Conservation (phyloP, 352 stramenopile genomes). For the Pythium brachiatum region DNA sequence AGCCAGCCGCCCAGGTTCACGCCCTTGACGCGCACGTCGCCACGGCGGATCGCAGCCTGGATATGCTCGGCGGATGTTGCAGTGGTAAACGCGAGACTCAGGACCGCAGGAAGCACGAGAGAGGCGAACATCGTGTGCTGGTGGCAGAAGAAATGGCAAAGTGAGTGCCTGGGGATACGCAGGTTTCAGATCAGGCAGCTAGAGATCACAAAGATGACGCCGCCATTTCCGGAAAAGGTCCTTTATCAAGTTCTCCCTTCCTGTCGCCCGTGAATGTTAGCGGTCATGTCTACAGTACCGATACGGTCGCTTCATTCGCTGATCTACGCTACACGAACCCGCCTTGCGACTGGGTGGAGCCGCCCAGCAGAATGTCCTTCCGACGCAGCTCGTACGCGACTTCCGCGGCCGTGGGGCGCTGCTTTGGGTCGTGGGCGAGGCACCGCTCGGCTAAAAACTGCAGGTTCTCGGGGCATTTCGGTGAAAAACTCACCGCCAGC, state of each 20-base stretch:
- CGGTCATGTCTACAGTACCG: background rate
- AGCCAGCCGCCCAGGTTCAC: constrained; percentile 42
- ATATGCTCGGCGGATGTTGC: constrained; percentile 7
- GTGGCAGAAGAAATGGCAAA: background rate
- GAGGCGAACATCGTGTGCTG: background rate
- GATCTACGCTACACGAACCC: constrained; percentile 18
- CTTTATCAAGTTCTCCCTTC: too few relatives aligned
- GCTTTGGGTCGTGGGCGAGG: constrained; percentile 44
- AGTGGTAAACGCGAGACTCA: background rate
- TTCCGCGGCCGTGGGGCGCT: constrained; percentile 50
- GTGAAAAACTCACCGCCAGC: constrained; percentile 38
- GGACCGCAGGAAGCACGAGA: background rate
- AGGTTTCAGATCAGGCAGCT: too few relatives aligned
- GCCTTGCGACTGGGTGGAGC: constrained; percentile 9
- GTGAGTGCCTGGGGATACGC: background rate
- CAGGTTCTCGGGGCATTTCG: constrained; percentile 44
- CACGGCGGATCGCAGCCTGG: constrained; percentile 19
- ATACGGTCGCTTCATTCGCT: background rate
- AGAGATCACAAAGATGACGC: too few relatives aligned
- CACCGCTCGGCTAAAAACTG: constrained; percentile 48
- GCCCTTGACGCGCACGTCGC: constrained; percentile 16
- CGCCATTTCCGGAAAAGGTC: background rate
- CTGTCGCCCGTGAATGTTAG: background rate
- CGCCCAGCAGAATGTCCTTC: constrained; percentile 40
- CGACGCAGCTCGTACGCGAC: constrained; percentile 64